Evolutionary conservation across 2,329 filamentous ascomycete genomes (phyloP).

Genomic region (Lasiodiplodia gonubiensis): DNA sequence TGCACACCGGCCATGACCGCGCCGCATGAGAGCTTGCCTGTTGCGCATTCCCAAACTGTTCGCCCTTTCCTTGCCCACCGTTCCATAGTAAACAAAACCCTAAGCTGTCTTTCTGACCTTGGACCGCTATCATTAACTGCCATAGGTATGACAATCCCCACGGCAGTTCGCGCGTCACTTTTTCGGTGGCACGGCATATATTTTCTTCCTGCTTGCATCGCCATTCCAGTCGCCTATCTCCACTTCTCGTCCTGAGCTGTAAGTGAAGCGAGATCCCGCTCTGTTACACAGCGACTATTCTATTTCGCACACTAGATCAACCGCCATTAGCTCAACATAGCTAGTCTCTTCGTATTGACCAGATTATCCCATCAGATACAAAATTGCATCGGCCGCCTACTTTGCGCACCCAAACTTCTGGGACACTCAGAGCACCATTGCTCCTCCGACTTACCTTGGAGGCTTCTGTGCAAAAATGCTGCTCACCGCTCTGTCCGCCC

Average conservation of each 20-base stretch:
- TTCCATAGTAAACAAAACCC: no score
- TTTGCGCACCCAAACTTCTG: not conserved
- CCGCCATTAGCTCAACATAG: not conserved
- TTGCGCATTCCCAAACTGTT: no score
- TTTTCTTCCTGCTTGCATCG: no score
- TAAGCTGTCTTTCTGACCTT: no score
- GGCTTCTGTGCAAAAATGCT: not conserved
- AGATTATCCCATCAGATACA: not conserved
- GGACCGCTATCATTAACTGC: no score
- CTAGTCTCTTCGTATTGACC: not conserved
- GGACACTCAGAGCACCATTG: not conserved
- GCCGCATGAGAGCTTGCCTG: no score
- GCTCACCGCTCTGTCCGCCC: not conserved
- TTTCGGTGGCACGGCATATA: no score
- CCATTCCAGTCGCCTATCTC: not conserved
- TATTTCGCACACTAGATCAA: not conserved
- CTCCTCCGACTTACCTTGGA: not conserved
- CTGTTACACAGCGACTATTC: not conserved
- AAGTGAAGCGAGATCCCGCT: not conserved
- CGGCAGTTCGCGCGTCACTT: no score
- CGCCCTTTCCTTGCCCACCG: no score
- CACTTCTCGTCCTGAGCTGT: no score
- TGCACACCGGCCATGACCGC: not conserved
- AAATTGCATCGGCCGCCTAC: not conserved
- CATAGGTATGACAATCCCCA: no score